Conservation (phyloP, 1,284 basidiomycete species). For the Fomitopsis betulina region DNA sequence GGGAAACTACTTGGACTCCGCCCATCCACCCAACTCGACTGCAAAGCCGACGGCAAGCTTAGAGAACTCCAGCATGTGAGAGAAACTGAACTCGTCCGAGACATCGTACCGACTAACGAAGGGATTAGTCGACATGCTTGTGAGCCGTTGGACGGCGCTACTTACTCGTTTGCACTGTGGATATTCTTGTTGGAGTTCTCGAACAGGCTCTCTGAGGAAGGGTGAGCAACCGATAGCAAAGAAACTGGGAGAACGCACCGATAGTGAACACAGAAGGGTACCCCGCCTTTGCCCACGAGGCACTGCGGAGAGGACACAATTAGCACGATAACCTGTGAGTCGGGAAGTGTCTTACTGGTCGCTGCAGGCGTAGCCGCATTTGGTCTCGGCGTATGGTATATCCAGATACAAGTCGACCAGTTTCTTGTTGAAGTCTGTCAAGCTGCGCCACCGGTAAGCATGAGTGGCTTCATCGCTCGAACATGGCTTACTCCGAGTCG, state of each 20-base stretch:
- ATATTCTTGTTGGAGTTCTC: conserved; percentile 79
- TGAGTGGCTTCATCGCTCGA: conserved; percentile 1
- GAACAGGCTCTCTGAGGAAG: conserved; percentile 59
- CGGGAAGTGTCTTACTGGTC: conserved; percentile 61
- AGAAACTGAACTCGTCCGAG: conserved; percentile 82
- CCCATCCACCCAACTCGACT: conserved; percentile 69
- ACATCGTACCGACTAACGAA: conserved; percentile 69
- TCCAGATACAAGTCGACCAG: conserved; percentile 76
- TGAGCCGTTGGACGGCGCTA: conserved; percentile 13
- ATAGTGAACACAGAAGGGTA: conserved; percentile 83
- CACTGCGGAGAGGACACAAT: conserved; percentile 38
- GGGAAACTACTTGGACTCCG: conserved; percentile 17
- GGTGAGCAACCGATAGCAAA: conserved; percentile 10
- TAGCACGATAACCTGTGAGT: conserved; percentile 17
- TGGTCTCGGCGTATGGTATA: conserved; percentile 74
- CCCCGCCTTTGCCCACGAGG: conserved; percentile 83
- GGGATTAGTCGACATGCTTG: conserved; percentile 15
- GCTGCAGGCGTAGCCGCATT: conserved; percentile 94
- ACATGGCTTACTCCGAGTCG: conserved; percentile 46
- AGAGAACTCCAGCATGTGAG: conserved; percentile 83
- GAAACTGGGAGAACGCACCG: conserved; percentile 38
- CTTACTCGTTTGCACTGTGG: conserved; percentile 77
- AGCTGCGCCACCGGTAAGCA: conserved; percentile 34
- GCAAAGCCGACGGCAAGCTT: conserved; percentile 86
- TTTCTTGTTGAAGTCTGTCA: conserved; percentile 78